Evolutionary conservation across 306 rosid genomes (phyloP).

Genomic region (Vigna reflexopilosa): DNA sequence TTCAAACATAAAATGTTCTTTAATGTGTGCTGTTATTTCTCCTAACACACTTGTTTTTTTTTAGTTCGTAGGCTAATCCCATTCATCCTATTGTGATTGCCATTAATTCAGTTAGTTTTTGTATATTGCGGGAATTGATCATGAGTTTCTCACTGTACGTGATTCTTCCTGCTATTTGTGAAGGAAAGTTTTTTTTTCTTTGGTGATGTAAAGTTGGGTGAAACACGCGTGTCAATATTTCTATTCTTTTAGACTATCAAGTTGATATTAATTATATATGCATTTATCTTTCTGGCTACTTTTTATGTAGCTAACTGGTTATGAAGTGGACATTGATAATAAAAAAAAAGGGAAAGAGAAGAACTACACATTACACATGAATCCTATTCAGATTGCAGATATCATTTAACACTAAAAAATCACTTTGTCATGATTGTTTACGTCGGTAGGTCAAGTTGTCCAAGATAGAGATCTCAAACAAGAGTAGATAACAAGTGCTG

Average conservation of each 20-base stretch:
- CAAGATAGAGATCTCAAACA: neutral
- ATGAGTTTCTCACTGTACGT: too few species aligned
- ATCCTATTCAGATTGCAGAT: slow-evolving; percentile 32
- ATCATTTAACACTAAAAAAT: slow-evolving; percentile 39
- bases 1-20: neutral
- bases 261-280: neutral
- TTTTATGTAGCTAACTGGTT: slow-evolving; percentile 28
- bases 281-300: slow-evolving; percentile 48
- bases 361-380: neutral
- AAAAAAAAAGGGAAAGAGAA: neutral
- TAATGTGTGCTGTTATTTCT: too few species aligned
- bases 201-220: neutral
- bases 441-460: slow-evolving; percentile 49
- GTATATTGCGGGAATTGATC: too few species aligned
- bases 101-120: too few species aligned
- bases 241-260: neutral
- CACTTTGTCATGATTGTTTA: slow-evolving; percentile 41
- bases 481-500: slow-evolving; percentile 18
- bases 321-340: slow-evolving; percentile 43
- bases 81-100: too few species aligned
- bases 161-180: too few species aligned
- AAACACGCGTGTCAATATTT: slow-evolving; percentile 3
- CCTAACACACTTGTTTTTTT: too few species aligned
- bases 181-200: too few species aligned
- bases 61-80: too few species aligned